Evolutionary conservation across 2,329 filamentous ascomycete species (phyloP).

Genomic region (Monilinia aucupariae): DNA sequence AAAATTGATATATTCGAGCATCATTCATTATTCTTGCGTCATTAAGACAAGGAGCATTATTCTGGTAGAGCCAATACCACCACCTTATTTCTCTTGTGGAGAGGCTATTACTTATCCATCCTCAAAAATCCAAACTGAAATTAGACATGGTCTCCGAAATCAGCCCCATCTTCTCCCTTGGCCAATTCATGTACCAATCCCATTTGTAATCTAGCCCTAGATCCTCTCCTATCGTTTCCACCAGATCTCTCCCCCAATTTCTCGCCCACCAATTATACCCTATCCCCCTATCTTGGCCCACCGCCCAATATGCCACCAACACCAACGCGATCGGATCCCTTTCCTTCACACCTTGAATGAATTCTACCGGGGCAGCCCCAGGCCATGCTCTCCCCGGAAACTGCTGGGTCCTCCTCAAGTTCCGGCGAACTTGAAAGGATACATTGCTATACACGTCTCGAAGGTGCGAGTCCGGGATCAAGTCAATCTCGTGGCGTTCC

Average conservation of each 20-base stretch:
- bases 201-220: not conserved
- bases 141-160: not conserved
- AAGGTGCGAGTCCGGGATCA: not conserved
- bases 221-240: not conserved
- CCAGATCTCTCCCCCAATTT: slow-evolving; percentile 6
- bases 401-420: slow-evolving; percentile 4
- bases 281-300: slow-evolving; percentile 10
- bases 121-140: not conserved
- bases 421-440: not conserved
- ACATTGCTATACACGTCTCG: not conserved
- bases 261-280: slow-evolving; percentile 15
- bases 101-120: not conserved
- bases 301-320: slow-evolving; percentile 7
- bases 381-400: slow-evolving; percentile 7
- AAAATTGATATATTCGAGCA: too few relatives aligned
- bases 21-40: too few relatives aligned
- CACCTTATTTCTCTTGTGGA: too few relatives aligned
- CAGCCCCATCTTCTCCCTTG: slow-evolving; percentile 1
- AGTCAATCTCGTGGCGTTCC: not conserved
- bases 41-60: too few relatives aligned
- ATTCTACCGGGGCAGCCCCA: not conserved
- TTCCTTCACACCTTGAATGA: slow-evolving; percentile 6
- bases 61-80: not conserved
- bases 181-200: slow-evolving; percentile 5
- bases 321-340: slow-evolving; percentile 12